These are phyloP conservation scores for Diophrys appendiculata DNA, from an alignment of 73 alveolate species.

Conservation along the genomic window DNA sequence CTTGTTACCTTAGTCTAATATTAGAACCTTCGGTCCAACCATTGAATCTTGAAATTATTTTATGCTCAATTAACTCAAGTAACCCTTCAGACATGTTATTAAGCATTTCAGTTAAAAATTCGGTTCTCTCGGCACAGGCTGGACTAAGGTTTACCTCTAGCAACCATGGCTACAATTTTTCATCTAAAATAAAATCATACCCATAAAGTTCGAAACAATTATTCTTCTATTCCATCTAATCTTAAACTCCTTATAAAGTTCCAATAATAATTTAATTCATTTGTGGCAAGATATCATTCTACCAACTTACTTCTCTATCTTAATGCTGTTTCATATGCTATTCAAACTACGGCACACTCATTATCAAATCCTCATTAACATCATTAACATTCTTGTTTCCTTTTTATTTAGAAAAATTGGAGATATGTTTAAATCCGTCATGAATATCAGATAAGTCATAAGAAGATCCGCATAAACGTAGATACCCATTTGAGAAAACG, in stretches of 20 bases:
- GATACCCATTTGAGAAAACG: slow-evolving; percentile 80
- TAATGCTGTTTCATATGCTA: slow-evolving; percentile 59
- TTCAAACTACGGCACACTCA: slow-evolving; percentile 78
- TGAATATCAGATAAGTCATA: slow-evolving; percentile 72
- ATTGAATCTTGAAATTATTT: too few relatives aligned
- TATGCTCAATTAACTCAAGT: slow-evolving; percentile 45
- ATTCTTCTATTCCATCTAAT: slow-evolving; percentile 38
- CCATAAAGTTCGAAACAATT: slow-evolving; percentile 80
- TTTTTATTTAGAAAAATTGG: slow-evolving; percentile 77
- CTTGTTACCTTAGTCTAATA: not conserved
- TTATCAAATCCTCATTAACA: slow-evolving; percentile 69
- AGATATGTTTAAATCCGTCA: slow-evolving; percentile 80
- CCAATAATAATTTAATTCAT: slow-evolving; percentile 46
- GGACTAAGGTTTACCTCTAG: slow-evolving; percentile 78
- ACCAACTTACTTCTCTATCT: slow-evolving; percentile 24
- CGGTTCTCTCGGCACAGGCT: slow-evolving; percentile 79
- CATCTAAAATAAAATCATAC: slow-evolving; percentile 70
- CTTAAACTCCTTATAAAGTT: slow-evolving; percentile 51
- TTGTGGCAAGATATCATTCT: slow-evolving; percentile 39
- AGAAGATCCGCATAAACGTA: slow-evolving; percentile 81
- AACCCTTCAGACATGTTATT: slow-evolving; percentile 70
- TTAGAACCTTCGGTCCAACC: too few relatives aligned
- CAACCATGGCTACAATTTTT: slow-evolving; percentile 65
- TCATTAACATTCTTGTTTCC: slow-evolving; percentile 59
- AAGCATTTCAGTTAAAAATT: slow-evolving; percentile 64